Evolutionary conservation across 306 rosid genomes (phyloP).

Genomic region (Nissolia schottii): DNA sequence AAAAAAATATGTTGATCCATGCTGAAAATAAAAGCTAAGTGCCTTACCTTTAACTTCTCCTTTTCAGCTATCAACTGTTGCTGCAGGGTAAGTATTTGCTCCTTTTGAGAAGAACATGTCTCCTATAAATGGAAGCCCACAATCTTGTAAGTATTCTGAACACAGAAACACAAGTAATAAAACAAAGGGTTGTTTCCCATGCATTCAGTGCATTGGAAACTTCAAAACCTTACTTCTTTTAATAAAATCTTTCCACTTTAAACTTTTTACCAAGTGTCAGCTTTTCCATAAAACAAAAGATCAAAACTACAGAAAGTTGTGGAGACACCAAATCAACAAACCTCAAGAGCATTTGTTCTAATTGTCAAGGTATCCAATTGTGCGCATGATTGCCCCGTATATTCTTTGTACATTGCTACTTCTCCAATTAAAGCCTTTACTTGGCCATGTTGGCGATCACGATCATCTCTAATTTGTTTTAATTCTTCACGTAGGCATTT

Average conservation of each 20-base stretch:
- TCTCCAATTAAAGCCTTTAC: slow-evolving; percentile 52
- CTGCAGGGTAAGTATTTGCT: slow-evolving; percentile 49
- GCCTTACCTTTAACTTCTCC: slow-evolving; percentile 65
- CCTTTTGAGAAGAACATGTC: slow-evolving; percentile 70
- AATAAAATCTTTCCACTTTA: too few species aligned
- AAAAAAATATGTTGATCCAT: slow-evolving; percentile 4
- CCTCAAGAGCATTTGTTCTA: slow-evolving; percentile 73
- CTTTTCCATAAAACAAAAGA: too few species aligned
- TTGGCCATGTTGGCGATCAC: slow-evolving; percentile 56
- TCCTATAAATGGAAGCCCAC: slow-evolving; percentile 42
- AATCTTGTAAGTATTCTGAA: neutral
- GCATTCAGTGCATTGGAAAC: too few species aligned
- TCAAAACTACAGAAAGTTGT: neutral
- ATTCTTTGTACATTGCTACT: slow-evolving; percentile 44
- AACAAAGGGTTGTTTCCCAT: too few species aligned
- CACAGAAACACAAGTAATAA: neutral
- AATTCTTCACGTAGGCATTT: slow-evolving; percentile 67
- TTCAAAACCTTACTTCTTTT: too few species aligned
- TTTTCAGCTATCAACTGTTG: slow-evolving; percentile 52
- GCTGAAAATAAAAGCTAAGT: neutral
- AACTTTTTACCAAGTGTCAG: too few species aligned
- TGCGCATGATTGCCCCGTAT: slow-evolving; percentile 37
- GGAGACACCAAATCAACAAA: slow-evolving; percentile 18
- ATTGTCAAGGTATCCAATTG: slow-evolving; percentile 58
- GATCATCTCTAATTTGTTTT: slow-evolving; percentile 74